phyloP scores from a whole-genome alignment of 352 stramenopile species.

The Peronospora destructor region DNA sequence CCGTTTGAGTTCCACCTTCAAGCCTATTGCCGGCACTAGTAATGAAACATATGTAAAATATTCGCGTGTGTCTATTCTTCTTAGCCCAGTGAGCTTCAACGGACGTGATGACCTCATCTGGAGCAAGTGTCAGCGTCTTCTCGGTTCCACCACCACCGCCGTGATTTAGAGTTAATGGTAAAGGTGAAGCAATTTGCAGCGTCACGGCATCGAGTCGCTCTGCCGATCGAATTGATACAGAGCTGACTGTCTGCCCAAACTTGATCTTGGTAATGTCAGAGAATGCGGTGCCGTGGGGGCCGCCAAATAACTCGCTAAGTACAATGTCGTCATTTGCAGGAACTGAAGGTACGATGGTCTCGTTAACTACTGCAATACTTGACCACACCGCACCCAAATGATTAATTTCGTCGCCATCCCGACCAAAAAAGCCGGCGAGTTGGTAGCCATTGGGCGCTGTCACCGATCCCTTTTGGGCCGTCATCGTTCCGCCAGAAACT shows the following conservation, averaged over 20 bases:
- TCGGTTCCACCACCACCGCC: conserved; percentile 32
- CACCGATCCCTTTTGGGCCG: background rate
- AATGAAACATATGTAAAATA: conserved; percentile 41
- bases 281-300: conserved; percentile 16
- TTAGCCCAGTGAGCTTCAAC: conserved; percentile 45
- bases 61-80: conserved; percentile 29
- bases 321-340: conserved; percentile 16
- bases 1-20: conserved; percentile 22
- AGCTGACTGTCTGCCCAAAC: conserved; percentile 12
- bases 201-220: conserved; percentile 38
- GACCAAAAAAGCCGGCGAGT: conserved; percentile 10
- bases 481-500: background rate
- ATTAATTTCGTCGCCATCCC: conserved; percentile 8
- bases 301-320: conserved; percentile 16
- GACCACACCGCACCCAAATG: conserved; percentile 19
- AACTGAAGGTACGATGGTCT: conserved; percentile 6
- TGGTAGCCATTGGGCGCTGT: conserved; percentile 5
- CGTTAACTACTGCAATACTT: conserved; percentile 21
- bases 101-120: conserved; percentile 19
- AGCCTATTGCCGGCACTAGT: conserved; percentile 34
- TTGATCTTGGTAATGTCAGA: conserved; percentile 24
- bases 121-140: conserved; percentile 30
- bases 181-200: conserved; percentile 19
- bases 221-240: conserved; percentile 15
- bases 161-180: conserved; percentile 23